Evolutionary conservation across 2,329 filamentous ascomycete genomes (phyloP), one percentile per base, ranked within the genome.

Genomic region (Verticillium longisporum): DNA sequence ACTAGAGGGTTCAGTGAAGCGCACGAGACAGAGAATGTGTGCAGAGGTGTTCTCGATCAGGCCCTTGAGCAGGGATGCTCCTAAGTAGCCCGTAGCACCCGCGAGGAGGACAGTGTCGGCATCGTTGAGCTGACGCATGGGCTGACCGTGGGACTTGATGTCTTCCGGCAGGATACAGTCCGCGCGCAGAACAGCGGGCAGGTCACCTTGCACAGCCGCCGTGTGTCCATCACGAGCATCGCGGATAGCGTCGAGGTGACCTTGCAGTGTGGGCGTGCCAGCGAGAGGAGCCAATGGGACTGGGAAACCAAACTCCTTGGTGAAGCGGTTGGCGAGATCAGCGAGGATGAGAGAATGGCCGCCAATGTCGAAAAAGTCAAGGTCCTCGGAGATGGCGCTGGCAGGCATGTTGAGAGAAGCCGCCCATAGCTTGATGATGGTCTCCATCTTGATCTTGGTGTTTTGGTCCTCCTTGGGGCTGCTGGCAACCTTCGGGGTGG

Each of bases 361-460:
- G 38, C 90, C 90, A 1, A 94, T 77, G 63, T 93, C 90, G 70
- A 93, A 94, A 73, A 94, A 94, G 71, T 87, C 88, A 71, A 91
- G 87, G 63, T 90, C 86, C 1, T 78, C 83, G 69, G 88, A 89
- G 31, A 93, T 83, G 21, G 83, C 78, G 50, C 75, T 80, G 10
- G 79, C 75, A 0, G 88, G 82, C n/a, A 88, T 82, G 64, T 88
- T 86, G 14, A 94, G 79, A 32, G 87, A 84, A 2, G 84, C 79
- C 2, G 89, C 88, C 90, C 90, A 94, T 60, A 89, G 80, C 66
- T 88, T 84, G 14, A 88, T 84, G 38, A 94, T 85, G 15, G 86
- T 84, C 57, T 89, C 82, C 60, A 88, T 80, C 63, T 80, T 82
- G 67, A 92, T 87, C 14, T 85, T 84, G 61, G 87, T 86, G 64